Evolutionary conservation across 331 rosid genomes (phyloP).

Genomic region (Acacia concinna): DNA sequence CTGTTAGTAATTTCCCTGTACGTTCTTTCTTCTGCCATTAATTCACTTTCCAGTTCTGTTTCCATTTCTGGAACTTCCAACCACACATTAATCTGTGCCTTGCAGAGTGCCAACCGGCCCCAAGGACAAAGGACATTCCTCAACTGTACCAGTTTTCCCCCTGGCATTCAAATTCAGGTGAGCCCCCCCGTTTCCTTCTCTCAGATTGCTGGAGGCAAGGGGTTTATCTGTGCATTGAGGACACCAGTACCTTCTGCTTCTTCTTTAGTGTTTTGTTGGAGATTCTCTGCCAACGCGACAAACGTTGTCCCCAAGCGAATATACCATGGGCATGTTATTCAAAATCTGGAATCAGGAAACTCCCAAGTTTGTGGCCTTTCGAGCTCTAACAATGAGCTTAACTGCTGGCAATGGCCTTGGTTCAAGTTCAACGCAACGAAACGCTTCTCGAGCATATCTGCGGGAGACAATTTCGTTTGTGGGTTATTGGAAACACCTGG

Average conservation of each 20-base stretch:
- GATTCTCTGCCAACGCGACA: slow-evolving; percentile 58
- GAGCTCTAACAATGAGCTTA: slow-evolving; percentile 21
- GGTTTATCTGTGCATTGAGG: slow-evolving; percentile 62
- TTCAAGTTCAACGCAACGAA: slow-evolving; percentile 28
- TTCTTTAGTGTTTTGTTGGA: slow-evolving; percentile 69
- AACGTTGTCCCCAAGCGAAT: slow-evolving; percentile 36
- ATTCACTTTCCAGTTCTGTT: slow-evolving; percentile 53
- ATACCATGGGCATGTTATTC: slow-evolving; percentile 45
- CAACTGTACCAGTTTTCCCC: slow-evolving; percentile 64
- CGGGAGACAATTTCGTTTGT: slow-evolving; percentile 70
- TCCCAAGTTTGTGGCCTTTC: slow-evolving; percentile 70
- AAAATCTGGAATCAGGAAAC: slow-evolving; percentile 51
- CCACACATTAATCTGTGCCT: slow-evolving; percentile 64
- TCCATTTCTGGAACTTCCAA: slow-evolving; percentile 62
- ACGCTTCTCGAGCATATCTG: slow-evolving; percentile 51
- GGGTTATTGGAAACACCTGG: slow-evolving; percentile 38
- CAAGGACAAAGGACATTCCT: slow-evolving; percentile 33
- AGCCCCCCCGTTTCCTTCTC: slow-evolving; percentile 40
- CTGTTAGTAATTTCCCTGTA: slow-evolving; percentile 14
- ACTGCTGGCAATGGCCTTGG: slow-evolving; percentile 73
- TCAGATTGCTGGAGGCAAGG: slow-evolving; percentile 66
- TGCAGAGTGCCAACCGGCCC: slow-evolving; percentile 35
- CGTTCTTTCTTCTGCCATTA: slow-evolving; percentile 23
- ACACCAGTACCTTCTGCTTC: slow-evolving; percentile 1
- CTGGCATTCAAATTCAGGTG: slow-evolving; percentile 31